phyloP scores from a whole-genome alignment of 2,329 filamentous ascomycete genomes.

The Fusarium clavum region DNA sequence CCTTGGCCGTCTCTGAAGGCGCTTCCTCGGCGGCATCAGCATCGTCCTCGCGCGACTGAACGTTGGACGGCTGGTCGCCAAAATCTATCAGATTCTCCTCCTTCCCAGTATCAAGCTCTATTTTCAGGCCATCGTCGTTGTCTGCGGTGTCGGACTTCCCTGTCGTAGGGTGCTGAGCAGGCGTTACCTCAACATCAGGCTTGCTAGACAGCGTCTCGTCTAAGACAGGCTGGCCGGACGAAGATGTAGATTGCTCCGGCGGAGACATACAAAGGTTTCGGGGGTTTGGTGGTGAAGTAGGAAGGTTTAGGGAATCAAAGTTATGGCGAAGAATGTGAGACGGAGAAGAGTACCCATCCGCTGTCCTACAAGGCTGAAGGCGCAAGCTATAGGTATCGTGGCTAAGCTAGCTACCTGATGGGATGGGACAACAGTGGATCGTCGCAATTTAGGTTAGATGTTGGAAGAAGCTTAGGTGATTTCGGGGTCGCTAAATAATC shows the following conservation, averaged over 20 bases:
- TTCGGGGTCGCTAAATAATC: background rate
- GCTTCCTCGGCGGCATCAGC: constrained; percentile 12
- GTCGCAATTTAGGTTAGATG: background rate
- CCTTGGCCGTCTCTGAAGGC: constrained; percentile 35
- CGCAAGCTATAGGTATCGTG: constrained; percentile 30
- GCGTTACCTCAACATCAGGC: constrained; percentile 47
- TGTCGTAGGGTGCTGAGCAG: constrained; percentile 28
- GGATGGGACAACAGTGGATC: background rate
- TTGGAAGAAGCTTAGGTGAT: background rate
- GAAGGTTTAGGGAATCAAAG: background rate
- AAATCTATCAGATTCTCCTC: constrained; percentile 42
- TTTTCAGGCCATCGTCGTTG: constrained; percentile 4
- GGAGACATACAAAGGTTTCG: constrained; percentile 53
- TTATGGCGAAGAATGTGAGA: constrained; percentile 31
- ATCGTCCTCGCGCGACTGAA: constrained; percentile 7
- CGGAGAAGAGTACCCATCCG: constrained; percentile 41
- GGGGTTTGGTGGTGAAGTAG: constrained; percentile 3
- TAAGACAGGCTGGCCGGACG: constrained; percentile 45
- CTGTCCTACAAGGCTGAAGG: constrained; percentile 37
- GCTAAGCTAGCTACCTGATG: constrained; percentile 20
- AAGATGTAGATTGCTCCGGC: constrained; percentile 48
- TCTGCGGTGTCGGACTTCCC: constrained; percentile 20
- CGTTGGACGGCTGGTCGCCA: constrained; percentile 23
- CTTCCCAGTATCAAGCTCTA: background rate
- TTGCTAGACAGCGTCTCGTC: constrained; percentile 47